Conservation (phyloP, 495 filamentous ascomycete species). For the Penicillium odoratum region DNA sequence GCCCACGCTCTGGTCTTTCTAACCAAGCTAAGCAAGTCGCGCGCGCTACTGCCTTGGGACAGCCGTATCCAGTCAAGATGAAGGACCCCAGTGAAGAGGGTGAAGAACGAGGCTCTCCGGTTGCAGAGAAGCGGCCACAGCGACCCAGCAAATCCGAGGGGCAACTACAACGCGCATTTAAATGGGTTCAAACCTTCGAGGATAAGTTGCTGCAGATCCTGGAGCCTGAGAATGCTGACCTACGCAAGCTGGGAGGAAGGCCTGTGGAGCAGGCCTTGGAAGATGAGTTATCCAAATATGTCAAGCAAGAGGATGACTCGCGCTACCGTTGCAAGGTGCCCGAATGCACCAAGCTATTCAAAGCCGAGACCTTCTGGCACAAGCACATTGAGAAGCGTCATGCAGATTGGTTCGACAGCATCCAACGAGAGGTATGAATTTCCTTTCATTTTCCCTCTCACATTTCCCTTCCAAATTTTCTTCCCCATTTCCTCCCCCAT, state of each 20-base stretch:
- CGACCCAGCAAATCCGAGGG: conserved; percentile 77
- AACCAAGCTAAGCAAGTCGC: conserved; percentile 82
- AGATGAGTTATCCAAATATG: conserved; percentile 81
- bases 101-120: conserved; percentile 62
- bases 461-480: neutral
- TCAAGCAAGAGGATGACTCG: conserved; percentile 95
- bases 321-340: conserved; percentile 97
- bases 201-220: conserved; percentile 92
- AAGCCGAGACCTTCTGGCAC: conserved; percentile 92
- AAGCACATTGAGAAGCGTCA: conserved; percentile 99
- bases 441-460: neutral
- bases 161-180: conserved; percentile 91
- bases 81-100: conserved; percentile 63
- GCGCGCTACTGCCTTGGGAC: conserved; percentile 72
- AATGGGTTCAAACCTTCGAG: conserved; percentile 99
- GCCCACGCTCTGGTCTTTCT: conserved; percentile 79
- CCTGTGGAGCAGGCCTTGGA: conserved; percentile 79
- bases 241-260: conserved; percentile 86
- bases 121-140: conserved; percentile 64
- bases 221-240: conserved; percentile 82
- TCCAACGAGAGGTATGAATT: conserved; percentile 76
- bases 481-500: neutral
- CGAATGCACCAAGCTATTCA: conserved; percentile 95
- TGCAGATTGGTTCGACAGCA: conserved; percentile 76
- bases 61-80: conserved; percentile 79